Base-by-base conservation (phyloP, 2,329 filamentous ascomycete species). In the Ophiocordyceps camponoti-floridani region DNA sequence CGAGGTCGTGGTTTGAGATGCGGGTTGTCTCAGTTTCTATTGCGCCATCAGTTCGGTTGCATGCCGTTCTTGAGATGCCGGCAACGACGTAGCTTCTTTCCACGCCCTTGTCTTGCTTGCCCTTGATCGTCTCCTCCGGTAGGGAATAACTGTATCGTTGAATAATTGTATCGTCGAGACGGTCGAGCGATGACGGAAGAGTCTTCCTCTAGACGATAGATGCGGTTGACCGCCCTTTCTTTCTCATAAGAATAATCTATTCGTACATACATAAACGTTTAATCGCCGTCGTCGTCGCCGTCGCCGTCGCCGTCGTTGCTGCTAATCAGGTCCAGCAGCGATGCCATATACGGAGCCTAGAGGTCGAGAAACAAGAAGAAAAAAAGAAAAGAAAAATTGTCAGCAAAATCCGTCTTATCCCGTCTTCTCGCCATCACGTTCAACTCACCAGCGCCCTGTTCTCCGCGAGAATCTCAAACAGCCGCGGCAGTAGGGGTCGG, bases 381-480 rank as follows among this genome's bases (percentile, higher is more conserved):
- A 33, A 12, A 33, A 14, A 33, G 31, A 10, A 35, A 35, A n/a
- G 8, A 10, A 35, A 35, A 35, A n/a, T 6, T 18, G 28, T 12
- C 12, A 30, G 28, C 28, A 12, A 30, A 30, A 2, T 12, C 19
- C n/a, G n/a, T n/a, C n/a, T n/a, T n/a, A n/a, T n/a, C 27, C 62
- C 69, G 52, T 62, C 23, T 23, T 23, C 23, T 23, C 23, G 5
- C 5, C 23, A 23, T 23, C 23, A 23, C 23, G 3, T 3, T 23
- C 23, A 23, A 23, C 23, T 23, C 23, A 76, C 74, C 62, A 82
- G 57, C 46, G 70, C 66, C 58, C 66, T 68, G 51, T 86, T 86
- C 57, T 84, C 77, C 30, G 78, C 73, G 63, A 84, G 71, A 40
- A 84, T 72, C 58, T 81, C 80, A 54, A 75, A 82, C 18, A 85